These are phyloP conservation scores for Penicillium crystallinum DNA, from an alignment of 495 filamentous ascomycete genomes.

Conservation along the genomic window DNA sequence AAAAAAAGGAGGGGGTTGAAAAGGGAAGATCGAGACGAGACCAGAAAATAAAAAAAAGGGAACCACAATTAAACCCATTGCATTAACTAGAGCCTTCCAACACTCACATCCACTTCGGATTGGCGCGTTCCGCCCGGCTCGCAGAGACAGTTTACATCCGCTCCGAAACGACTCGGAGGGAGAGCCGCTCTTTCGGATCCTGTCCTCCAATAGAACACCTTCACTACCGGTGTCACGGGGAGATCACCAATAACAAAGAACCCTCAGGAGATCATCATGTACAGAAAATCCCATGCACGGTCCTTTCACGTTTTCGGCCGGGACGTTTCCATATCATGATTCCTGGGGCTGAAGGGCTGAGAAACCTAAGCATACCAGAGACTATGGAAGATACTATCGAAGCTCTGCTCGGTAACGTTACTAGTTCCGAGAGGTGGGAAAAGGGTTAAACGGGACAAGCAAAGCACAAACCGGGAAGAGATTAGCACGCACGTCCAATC, in stretches of 20 bases:
- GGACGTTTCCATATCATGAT: no score
- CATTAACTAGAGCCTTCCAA: not conserved
- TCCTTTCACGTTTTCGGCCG: not conserved
- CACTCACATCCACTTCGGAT: not conserved
- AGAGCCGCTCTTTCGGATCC: not conserved
- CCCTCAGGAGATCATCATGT: no score
- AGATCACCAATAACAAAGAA: not conserved
- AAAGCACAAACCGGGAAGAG: not conserved
- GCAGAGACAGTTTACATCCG: not conserved
- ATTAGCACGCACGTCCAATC: not conserved
- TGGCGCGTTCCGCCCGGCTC: not conserved
- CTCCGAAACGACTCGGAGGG: not conserved
- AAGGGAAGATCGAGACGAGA: not conserved
- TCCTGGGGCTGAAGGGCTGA: no score
- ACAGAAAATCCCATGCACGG: not conserved
- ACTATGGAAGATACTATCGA: no score
- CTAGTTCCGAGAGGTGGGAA: no score
- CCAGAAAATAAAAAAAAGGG: not conserved
- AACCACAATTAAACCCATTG: not conserved
- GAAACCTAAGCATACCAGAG: no score
- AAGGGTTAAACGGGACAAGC: not conserved
- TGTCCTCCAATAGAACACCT: not conserved
- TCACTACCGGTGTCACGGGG: not conserved
- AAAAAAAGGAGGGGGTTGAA: not conserved
- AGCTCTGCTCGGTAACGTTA: no score